A percentile compares a stretch with the other conserved stretches of the same genome.
phyloP scores from a whole-genome alignment of 495 filamentous ascomycete species.

The Xylaria longipes region DNA sequence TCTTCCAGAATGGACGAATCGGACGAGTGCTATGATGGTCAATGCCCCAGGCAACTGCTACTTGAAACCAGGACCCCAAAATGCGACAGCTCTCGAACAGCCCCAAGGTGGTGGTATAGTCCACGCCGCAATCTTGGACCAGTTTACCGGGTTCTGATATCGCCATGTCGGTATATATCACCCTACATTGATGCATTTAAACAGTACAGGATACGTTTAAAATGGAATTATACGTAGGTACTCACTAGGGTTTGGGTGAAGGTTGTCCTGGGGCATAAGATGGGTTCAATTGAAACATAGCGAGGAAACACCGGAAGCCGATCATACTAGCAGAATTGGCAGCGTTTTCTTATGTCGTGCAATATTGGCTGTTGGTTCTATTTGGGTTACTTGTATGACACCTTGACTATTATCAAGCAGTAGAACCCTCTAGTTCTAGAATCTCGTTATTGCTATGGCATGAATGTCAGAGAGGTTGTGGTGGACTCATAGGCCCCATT shows the following conservation, averaged over 20 bases:
- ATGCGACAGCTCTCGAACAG: background rate
- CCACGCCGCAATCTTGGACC: background rate
- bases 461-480: background rate
- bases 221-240: background rate
- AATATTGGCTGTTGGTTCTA: background rate
- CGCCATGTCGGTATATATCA: background rate
- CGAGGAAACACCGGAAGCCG: background rate
- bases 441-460: background rate
- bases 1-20: background rate
- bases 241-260: background rate
- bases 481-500: no score
- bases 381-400: background rate
- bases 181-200: background rate
- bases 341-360: background rate
- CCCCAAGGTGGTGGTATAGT: background rate
- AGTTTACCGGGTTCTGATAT: background rate
- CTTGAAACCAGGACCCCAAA: slow-evolving; percentile 4
- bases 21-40: background rate
- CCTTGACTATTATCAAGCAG: background rate
- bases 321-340: background rate
- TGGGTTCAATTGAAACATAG: background rate
- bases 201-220: background rate
- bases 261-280: background rate
- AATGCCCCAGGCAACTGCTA: background rate
- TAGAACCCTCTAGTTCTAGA: background rate